These are phyloP conservation scores for Erucastrum elatum DNA, from an alignment of 345 rosid species.

Conservation along the genomic window DNA sequence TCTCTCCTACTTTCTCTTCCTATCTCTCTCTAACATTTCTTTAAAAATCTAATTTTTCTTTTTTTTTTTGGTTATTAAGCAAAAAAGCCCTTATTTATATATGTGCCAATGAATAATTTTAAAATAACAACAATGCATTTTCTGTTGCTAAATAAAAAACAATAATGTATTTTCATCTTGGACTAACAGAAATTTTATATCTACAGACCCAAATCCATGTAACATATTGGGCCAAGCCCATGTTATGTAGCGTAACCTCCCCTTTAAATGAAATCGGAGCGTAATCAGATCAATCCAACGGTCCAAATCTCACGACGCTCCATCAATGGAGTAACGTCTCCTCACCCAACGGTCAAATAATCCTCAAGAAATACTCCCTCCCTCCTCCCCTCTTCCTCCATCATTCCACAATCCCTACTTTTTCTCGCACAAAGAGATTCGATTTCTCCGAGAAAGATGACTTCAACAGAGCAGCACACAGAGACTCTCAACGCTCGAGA, in stretches of 20 bases:
- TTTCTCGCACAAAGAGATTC: not conserved
- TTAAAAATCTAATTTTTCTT: no score
- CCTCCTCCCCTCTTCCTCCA: constrained; percentile 16
- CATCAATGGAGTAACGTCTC: constrained; percentile 52
- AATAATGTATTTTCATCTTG: not conserved
- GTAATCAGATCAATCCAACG: constrained; percentile 41
- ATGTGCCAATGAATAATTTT: not conserved
- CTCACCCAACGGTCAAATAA: constrained; percentile 69
- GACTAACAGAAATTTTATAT: not conserved
- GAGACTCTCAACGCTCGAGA: constrained; percentile 49
- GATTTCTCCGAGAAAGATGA: constrained; percentile 42
- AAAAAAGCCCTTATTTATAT: no score
- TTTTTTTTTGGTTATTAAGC: no score
- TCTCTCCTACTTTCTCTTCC: no score
- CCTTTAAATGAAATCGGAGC: constrained; percentile 69
- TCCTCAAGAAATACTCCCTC: constrained; percentile 39
- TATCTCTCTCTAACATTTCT: no score
- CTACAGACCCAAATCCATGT: not conserved
- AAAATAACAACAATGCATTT: not conserved
- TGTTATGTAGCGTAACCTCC: not conserved
- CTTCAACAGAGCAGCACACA: constrained; percentile 48
- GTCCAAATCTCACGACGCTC: constrained; percentile 31
- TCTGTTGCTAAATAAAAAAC: not conserved
- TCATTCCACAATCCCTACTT: not conserved
- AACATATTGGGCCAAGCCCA: not conserved